Evolutionary conservation across 176 grass and related monocot genomes (phyloP).

Genomic region (Stipa capillata): DNA sequence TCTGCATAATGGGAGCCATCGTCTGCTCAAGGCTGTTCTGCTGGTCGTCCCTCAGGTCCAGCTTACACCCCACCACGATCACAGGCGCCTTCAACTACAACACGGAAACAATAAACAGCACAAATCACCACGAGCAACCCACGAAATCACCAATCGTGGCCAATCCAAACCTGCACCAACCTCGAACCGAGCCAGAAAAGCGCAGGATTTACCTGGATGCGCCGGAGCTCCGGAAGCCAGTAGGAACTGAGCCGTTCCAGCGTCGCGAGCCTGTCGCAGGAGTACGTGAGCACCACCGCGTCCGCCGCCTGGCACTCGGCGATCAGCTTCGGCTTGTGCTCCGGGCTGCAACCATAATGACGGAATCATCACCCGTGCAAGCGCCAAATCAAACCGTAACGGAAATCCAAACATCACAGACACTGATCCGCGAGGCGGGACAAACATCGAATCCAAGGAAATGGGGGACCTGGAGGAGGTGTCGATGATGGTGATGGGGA

Average conservation of each 20-base stretch:
- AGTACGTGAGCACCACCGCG: constrained; percentile 82
- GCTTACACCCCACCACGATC: constrained; percentile 86
- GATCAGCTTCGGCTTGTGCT: constrained; percentile 83
- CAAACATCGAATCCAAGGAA: not conserved
- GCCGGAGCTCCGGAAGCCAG: constrained; percentile 93
- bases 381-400: not conserved
- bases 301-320: constrained; percentile 85
- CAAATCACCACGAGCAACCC: not conserved
- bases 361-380: not conserved
- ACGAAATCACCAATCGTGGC: not conserved
- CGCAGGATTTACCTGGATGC: constrained; percentile 44
- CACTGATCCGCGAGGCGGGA: not conserved
- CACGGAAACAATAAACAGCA: not conserved
- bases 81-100: constrained; percentile 67
- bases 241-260: constrained; percentile 76
- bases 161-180: not conserved
- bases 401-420: not conserved
- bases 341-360: constrained; percentile 34
- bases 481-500: constrained; percentile 94
- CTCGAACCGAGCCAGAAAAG: not conserved
- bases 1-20: constrained; percentile 96
- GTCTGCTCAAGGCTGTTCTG: constrained; percentile 87
- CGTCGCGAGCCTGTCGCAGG: constrained; percentile 69
- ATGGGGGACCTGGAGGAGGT: constrained; percentile 58
- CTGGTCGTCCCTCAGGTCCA: constrained; percentile 87